A percentile compares a stretch with the other conserved stretches of the same genome.
These are phyloP conservation scores for Lachancea sp. DNA, from an alignment of 805 yeast genomes.

Conservation along the genomic window DNA sequence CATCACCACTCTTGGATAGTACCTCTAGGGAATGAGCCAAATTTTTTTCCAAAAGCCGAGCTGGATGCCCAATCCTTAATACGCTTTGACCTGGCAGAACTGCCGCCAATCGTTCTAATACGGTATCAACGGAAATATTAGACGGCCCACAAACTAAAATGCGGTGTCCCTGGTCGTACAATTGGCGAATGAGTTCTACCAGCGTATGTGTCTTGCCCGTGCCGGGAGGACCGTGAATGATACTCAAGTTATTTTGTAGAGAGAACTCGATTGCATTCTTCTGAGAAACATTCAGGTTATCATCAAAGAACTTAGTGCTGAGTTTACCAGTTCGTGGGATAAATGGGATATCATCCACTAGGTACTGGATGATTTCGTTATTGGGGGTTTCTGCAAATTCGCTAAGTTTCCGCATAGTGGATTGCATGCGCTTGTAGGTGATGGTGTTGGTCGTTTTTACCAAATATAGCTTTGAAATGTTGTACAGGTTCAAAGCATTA, in stretches of 20 bases:
- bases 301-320: constrained; percentile 17
- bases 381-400: constrained; percentile 38
- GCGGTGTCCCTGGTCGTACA: constrained; percentile 47
- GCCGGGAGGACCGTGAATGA: constrained; percentile 76
- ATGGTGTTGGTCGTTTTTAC: constrained; percentile 51
- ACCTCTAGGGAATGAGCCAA: constrained; percentile 71
- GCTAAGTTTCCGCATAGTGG: constrained; percentile 59
- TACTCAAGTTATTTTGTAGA: constrained; percentile 48
- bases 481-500: constrained; percentile 39
- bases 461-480: constrained; percentile 30
- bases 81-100: constrained; percentile 42
- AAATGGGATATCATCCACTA: constrained; percentile 37
- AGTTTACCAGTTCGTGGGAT: constrained; percentile 7
- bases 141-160: constrained; percentile 92
- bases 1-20: constrained; percentile 51
- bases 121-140: constrained; percentile 86
- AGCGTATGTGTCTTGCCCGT: constrained; percentile 80
- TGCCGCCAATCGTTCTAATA: constrained; percentile 62
- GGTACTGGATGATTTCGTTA: constrained; percentile 39
- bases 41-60: constrained; percentile 60
- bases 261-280: constrained; percentile 64
- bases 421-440: constrained; percentile 73
- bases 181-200: constrained; percentile 73
- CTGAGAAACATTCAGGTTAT: constrained; percentile 55
- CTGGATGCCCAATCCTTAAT: constrained; percentile 92